Evolutionary conservation across 208 protist genomes (phyloP), one percentile per base, ranked within the genome.

Genomic region (Leishmania mexicana): DNA sequence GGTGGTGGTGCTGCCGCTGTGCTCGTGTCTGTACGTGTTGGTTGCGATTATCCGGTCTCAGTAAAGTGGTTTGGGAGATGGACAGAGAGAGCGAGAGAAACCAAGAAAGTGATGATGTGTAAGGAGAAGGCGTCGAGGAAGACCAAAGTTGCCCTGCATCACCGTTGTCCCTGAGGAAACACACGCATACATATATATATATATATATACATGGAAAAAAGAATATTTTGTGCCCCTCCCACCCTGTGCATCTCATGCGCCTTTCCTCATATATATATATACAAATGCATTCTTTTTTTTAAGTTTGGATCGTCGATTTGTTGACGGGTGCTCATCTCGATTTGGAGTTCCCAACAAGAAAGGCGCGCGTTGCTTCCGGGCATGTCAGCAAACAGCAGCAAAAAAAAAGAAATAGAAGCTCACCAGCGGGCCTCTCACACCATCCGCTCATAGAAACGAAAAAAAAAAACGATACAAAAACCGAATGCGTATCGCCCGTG

Each of bases 51-150:
- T 58, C 0, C 17, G 10, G 21, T 58, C 24, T 13, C 54, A 28
- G 57, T 11, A 11, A 58, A 82, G 28, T 31, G 45, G 45, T 13
- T 49, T 49, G 45, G 45, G 62, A 75, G 79, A 71, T 49, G 75
- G 60, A 80, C 0, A 77, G 72, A 82, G 65, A 74, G n/a, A 67
- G 65, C 62, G 81, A 71, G 53, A 35, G 75, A 49, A 40, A 28
- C 62, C 45, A 13, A 75, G 19, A 60, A 67, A 57, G 45, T 28
- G 7, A 7, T 28, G 53, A 58, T 58, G 7, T 7, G 13, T 17
- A 6, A 24, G 53, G 53, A 58, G 21, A 58, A 24, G 53, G 53
- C 7, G 53, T 24, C 8, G 45, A 13, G 8, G 45, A 49, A 0
- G 45, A 49, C 45, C 8, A 49, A 49, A 49, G 45, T 49, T 49